phyloP scores from a whole-genome alignment of 2,329 filamentous ascomycete species.

The Arachnomyces sp. region DNA sequence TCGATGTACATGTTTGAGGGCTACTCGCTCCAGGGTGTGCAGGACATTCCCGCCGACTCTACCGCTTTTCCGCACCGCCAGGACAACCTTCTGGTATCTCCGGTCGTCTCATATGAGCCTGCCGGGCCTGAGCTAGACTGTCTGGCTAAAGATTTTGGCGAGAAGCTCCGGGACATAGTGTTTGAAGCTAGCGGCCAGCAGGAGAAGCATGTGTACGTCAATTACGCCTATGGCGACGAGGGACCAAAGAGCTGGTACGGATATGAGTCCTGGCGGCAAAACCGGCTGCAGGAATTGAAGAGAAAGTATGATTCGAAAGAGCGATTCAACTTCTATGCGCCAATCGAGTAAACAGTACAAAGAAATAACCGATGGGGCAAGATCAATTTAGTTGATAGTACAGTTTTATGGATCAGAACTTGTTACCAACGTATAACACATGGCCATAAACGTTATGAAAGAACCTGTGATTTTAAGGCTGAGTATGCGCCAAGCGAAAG shows the following conservation, averaged over 20 bases:
- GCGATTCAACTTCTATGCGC: constrained; percentile 41
- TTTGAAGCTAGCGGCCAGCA: constrained; percentile 25
- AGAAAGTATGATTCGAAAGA: constrained; percentile 41
- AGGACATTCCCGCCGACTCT: constrained; percentile 24
- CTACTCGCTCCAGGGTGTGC: constrained; percentile 40
- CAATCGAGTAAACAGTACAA: too few relatives aligned
- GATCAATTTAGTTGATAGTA: too few relatives aligned
- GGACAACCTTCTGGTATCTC: constrained; percentile 34
- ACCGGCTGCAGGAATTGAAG: constrained; percentile 42
- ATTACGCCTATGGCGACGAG: constrained; percentile 48
- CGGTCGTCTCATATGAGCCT: constrained; percentile 32
- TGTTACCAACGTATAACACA: too few relatives aligned
- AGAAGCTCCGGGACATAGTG: constrained; percentile 33
- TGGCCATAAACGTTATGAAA: too few relatives aligned
- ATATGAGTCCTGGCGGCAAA: constrained; percentile 42
- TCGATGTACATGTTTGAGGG: constrained; percentile 47
- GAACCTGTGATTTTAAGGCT: too few relatives aligned
- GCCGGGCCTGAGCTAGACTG: constrained; percentile 25
- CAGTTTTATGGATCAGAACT: too few relatives aligned
- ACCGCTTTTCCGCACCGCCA: constrained; percentile 40
- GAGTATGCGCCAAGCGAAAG: too few relatives aligned
- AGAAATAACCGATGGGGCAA: too few relatives aligned
- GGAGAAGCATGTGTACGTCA: constrained; percentile 39
- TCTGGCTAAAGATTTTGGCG: constrained; percentile 29
- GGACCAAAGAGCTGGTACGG: constrained; percentile 39